Base-by-base conservation (phyloP, 2,329 filamentous ascomycete genomes). In the Chaetomium strumarium region DNA sequence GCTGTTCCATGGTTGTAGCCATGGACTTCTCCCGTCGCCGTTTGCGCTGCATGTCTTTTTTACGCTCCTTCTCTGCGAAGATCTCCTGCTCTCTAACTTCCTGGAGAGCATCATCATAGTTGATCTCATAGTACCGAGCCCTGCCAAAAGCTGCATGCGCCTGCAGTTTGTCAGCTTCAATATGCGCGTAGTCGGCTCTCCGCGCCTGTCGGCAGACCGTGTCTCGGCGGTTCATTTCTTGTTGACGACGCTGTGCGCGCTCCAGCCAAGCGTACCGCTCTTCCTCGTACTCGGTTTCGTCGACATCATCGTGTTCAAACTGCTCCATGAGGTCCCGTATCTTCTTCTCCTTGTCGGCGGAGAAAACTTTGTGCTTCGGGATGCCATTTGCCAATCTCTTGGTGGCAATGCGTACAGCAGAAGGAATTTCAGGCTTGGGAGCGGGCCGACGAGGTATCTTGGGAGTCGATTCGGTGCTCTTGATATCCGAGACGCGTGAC, bases 11-110 rank as follows among this genome's bases (percentile, higher is more conserved):
- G 7, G 90, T 92, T 55, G 95, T 86, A 4, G 90, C 90, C 77
- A 96, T 90, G 5, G 92, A 95, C 74, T 96, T 96, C 68, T 97
- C 92, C 16, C 93, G 86, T 40, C 93, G 85, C 55, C 93, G 83
- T 74, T 97, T 99, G 58, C 93, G 87, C 68, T 99, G 93, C 90
- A 99, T 97, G 66, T 99, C 93, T 75, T 99, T 99, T 76, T 99
- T 99, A 59, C 93, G 89, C 71, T 99, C 93, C 73, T 99, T 99
- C 70, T 99, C 93, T 56, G 92, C 90, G 55, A 87, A 86, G 8
- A 96, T 78, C 68, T 96, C 92, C 60, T 90, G 89, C 56, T 90
- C 86, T 60, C 93, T 88, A 2, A 97, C 92, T 62, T 96, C 86
- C 49, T 87, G 81, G 55, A 92, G 80, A 1, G 93, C 92, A 38